A percentile compares a stretch with the other conserved stretches of the same genome.
Evolutionary conservation across 2,329 filamentous ascomycete species (phyloP).

Genomic region (Diaporthe vexans): DNA sequence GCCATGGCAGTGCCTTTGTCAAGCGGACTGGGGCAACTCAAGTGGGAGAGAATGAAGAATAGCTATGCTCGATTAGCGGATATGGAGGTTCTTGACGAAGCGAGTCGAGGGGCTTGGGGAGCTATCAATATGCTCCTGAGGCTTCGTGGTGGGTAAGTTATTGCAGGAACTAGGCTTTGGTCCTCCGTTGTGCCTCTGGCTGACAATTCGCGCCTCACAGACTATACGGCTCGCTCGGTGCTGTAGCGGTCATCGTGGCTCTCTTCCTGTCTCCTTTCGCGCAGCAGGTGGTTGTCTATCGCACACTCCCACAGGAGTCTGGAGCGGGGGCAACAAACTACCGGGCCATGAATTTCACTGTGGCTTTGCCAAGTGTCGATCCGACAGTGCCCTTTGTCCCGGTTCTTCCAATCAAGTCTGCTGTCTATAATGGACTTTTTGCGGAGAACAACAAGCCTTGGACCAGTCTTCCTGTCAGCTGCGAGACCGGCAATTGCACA

Average conservation of each 20-base stretch:
- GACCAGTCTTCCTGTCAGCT: constrained; percentile 47
- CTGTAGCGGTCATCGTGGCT: constrained; percentile 47
- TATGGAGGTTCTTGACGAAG: constrained; percentile 52
- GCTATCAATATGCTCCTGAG: constrained; percentile 48
- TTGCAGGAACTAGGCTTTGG: neutral
- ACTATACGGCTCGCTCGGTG: constrained; percentile 49
- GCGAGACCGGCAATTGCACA: constrained; percentile 50
- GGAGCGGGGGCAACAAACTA: constrained; percentile 46
- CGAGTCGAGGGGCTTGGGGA: constrained; percentile 50
- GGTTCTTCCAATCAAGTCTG: constrained; percentile 51
- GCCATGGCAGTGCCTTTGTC: constrained; percentile 50
- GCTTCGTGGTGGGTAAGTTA: constrained; percentile 48
- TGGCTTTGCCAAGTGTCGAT: constrained; percentile 46
- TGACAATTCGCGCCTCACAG: constrained; percentile 36
- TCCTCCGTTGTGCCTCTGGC: neutral
- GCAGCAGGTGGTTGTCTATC: constrained; percentile 51
- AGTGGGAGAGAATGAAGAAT: constrained; percentile 52
- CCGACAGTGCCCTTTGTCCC: constrained; percentile 49
- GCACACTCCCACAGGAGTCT: constrained; percentile 43
- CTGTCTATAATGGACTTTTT: constrained; percentile 53
- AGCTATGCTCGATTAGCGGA: constrained; percentile 48
- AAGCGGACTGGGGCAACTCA: constrained; percentile 50
- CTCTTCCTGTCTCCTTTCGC: constrained; percentile 50
- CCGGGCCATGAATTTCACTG: constrained; percentile 49
- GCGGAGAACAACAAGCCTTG: constrained; percentile 50